These are phyloP conservation scores for Petasospora rhodanensis DNA, from an alignment of 1,139 yeast species.

Conservation along the genomic window DNA sequence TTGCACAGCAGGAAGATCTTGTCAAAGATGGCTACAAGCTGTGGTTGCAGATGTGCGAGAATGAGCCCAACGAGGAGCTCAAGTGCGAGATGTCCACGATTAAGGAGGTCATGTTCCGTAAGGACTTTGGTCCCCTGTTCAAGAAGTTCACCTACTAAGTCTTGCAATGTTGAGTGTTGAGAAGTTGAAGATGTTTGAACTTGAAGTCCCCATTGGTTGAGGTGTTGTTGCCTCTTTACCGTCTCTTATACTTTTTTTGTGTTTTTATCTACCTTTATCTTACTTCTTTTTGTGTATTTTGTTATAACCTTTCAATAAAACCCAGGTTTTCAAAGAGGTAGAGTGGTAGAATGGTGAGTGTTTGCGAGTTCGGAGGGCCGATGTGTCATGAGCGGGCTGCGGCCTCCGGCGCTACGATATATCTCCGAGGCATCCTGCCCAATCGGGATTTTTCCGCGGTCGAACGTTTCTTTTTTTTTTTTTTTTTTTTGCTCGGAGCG, in stretches of 20 bases:
- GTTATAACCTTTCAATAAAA: too few relatives aligned
- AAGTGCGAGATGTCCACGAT: conserved; percentile 15
- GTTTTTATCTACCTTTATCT: not conserved
- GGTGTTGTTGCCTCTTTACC: conserved; percentile 8
- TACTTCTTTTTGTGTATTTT: not conserved
- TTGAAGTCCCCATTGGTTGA: too few relatives aligned
- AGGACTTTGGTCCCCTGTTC: conserved; percentile 18
- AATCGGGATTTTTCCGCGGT: too few relatives aligned
- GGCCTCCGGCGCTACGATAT: too few relatives aligned
- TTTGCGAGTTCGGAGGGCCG: too few relatives aligned
- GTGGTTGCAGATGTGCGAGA: conserved; percentile 5
- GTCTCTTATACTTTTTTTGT: not conserved
- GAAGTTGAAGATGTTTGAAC: conserved; percentile 3
- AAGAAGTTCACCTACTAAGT: conserved; percentile 7
- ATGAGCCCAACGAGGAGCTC: conserved; percentile 7
- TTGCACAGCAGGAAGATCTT: conserved; percentile 7
- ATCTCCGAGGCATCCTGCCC: too few relatives aligned
- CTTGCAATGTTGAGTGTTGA: too few relatives aligned
- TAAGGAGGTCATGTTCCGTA: conserved; percentile 18
- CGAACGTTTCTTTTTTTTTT: too few relatives aligned
- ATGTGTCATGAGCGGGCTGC: too few relatives aligned
- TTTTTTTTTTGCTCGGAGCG: too few relatives aligned
- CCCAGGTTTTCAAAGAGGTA: too few relatives aligned
- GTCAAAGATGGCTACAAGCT: conserved; percentile 7
- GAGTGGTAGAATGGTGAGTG: too few relatives aligned